Evolutionary conservation across 495 filamentous ascomycete species (phyloP).

Genomic region (Rhypophila decipiens): DNA sequence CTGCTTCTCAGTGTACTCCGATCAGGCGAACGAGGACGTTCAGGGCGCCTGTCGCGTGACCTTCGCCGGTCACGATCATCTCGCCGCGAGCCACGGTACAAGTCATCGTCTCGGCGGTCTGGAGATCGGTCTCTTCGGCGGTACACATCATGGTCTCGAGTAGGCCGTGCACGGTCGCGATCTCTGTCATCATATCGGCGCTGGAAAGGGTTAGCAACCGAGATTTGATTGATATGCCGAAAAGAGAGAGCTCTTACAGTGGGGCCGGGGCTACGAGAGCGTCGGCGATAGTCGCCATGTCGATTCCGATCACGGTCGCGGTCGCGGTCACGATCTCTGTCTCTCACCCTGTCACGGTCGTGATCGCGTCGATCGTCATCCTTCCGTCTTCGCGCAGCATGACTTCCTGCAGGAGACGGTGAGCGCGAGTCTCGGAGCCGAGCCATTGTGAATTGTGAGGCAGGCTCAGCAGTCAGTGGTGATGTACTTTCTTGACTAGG

Average conservation of each 20-base stretch:
- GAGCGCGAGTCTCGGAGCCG: conserved; percentile 88
- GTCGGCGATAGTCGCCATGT: conserved; percentile 53
- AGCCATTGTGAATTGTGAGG: conserved; percentile 59
- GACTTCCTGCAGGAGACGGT: conserved; percentile 93
- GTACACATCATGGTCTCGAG: conserved; percentile 51
- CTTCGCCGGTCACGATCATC: conserved; percentile 39
- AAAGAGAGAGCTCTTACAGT: conserved; percentile 50
- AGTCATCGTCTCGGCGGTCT: conserved; percentile 69
- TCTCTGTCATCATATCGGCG: conserved; percentile 46
- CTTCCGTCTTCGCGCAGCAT: conserved; percentile 69
- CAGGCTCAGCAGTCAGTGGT: conserved; percentile 50
- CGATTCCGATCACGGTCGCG: too few relatives aligned
- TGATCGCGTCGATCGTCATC: conserved; percentile 72
- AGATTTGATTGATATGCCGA: neutral
- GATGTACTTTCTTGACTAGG: conserved; percentile 45
- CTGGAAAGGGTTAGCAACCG: conserved; percentile 38
- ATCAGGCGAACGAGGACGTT: conserved; percentile 34
- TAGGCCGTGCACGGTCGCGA: conserved; percentile 50
- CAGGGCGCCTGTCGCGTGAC: conserved; percentile 58
- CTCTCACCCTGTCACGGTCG: conserved; percentile 53
- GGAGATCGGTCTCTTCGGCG: conserved; percentile 67
- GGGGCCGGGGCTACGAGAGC: conserved; percentile 63
- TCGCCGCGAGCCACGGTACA: conserved; percentile 51
- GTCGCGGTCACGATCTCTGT: conserved; percentile 37
- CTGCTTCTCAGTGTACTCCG: conserved; percentile 46